Evolutionary conservation across 1,284 basidiomycete species (phyloP).

Genomic region (Apiotrichum sp.): DNA sequence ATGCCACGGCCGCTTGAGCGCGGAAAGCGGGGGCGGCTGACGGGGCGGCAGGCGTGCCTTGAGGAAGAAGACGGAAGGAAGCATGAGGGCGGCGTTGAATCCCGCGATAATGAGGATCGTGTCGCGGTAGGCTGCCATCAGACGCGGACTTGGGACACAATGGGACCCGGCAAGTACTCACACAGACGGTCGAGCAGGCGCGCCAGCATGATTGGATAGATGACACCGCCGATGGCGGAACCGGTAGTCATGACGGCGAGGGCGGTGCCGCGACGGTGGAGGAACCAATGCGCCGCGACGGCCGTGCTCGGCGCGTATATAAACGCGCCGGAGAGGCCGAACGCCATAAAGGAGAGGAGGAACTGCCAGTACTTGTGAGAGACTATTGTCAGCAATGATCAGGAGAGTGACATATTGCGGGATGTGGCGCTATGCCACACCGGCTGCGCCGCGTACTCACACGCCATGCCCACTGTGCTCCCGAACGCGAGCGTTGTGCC

Average conservation of each 20-base stretch:
- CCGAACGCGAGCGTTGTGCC: slow-evolving; percentile 25
- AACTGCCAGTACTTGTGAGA: slow-evolving; percentile 41
- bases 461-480: slow-evolving; percentile 33
- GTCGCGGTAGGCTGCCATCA: slow-evolving; percentile 18
- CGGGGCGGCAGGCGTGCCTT: slow-evolving; percentile 22
- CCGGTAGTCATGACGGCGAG: slow-evolving; percentile 37
- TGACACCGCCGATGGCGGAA: slow-evolving; percentile 33
- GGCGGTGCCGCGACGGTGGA: slow-evolving; percentile 31
- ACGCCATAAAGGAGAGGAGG: slow-evolving; percentile 31
- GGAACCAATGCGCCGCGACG: slow-evolving; percentile 41
- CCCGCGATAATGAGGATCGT: slow-evolving; percentile 23
- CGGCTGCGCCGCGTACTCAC: background rate
- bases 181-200: slow-evolving; percentile 7
- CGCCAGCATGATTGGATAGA: slow-evolving; percentile 18
- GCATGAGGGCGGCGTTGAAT: slow-evolving; percentile 20
- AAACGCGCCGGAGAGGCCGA: slow-evolving; percentile 32
- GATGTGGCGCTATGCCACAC: no score
- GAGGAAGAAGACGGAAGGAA: slow-evolving; percentile 23
- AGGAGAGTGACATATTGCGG: no score
- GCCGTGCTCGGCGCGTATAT: slow-evolving; percentile 39
- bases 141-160: no score
- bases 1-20: slow-evolving; percentile 11
- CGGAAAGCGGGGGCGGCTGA: slow-evolving; percentile 12
- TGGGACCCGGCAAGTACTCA: background rate
- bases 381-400: slow-evolving; percentile 8